Evolutionary conservation across 179 eudicot genomes (phyloP).

Genomic region (Spinacia oleracea): DNA sequence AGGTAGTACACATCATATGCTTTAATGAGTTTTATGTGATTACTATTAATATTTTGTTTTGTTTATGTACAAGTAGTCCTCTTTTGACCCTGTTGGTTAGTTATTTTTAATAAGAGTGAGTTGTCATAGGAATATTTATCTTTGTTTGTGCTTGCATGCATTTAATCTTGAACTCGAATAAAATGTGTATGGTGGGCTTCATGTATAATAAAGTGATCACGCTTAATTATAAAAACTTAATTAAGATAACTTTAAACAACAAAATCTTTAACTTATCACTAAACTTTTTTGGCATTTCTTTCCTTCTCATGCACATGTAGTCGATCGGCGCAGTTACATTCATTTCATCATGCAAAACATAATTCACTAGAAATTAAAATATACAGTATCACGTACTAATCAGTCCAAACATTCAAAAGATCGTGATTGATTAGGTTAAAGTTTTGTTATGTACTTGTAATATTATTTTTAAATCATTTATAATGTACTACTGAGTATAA

Average conservation of each 20-base stretch:
- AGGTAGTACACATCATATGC: too few species aligned
- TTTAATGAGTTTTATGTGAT: too few species aligned
- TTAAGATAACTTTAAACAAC: background rate
- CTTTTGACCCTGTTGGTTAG: too few species aligned
- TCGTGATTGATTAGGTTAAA: background rate
- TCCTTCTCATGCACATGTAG: background rate
- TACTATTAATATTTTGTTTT: too few species aligned
- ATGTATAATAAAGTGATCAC: background rate
- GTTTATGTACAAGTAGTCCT: too few species aligned
- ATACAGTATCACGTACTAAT: too few species aligned
- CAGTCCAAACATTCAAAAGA: too few species aligned
- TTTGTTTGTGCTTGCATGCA: background rate
- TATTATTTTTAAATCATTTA: too few species aligned
- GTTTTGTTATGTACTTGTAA: background rate
- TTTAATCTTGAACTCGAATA: background rate
- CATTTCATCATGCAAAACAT: constrained; percentile 1
- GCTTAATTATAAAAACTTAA: background rate
- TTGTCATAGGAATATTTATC: too few species aligned
- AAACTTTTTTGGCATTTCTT: background rate
- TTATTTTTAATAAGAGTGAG: too few species aligned
- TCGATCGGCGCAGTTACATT: background rate
- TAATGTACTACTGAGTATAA: too few species aligned
- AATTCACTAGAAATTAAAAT: background rate
- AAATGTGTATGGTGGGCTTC: background rate
- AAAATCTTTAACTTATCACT: background rate